Conservation (phyloP, 2,329 filamentous ascomycete species). For the Leptographium galeiforme region DNA sequence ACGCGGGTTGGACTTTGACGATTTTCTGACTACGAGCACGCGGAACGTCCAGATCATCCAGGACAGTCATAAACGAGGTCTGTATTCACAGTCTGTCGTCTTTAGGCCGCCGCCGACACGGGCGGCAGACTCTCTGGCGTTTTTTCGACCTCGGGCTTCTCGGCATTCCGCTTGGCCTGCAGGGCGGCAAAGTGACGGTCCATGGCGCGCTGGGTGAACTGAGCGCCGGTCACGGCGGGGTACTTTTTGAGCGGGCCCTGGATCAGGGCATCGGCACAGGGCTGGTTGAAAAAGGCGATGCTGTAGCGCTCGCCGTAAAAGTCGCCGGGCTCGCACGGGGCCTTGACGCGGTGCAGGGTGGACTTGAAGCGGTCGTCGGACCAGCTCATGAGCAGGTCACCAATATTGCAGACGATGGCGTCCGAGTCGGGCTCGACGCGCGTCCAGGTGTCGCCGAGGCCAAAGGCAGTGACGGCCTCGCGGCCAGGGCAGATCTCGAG, state of each 20-base stretch:
- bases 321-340: slow-evolving; percentile 35
- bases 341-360: slow-evolving; percentile 51
- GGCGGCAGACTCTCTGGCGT: not conserved
- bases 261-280: slow-evolving; percentile 41
- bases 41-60: no score
- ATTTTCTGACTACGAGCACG: no score
- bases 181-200: slow-evolving; percentile 13
- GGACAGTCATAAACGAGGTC: no score
- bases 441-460: slow-evolving; percentile 47
- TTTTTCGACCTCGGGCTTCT: not conserved
- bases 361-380: slow-evolving; percentile 55
- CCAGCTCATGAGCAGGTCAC: slow-evolving; percentile 54
- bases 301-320: slow-evolving; percentile 49
- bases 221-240: slow-evolving; percentile 41
- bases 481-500: slow-evolving; percentile 53
- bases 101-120: not conserved
- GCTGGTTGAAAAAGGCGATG: slow-evolving; percentile 49
- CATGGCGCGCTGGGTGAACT: slow-evolving; percentile 34
- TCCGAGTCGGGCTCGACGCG: slow-evolving; percentile 41
- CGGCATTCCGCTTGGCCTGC: slow-evolving; percentile 7
- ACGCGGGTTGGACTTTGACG: no score
- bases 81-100: no score
- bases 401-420: slow-evolving; percentile 51
- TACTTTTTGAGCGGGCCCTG: slow-evolving; percentile 51
- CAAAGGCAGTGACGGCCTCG: slow-evolving; percentile 46